phyloP scores from a whole-genome alignment of 257 asterid genomes.

The Fraxinus anomala region DNA sequence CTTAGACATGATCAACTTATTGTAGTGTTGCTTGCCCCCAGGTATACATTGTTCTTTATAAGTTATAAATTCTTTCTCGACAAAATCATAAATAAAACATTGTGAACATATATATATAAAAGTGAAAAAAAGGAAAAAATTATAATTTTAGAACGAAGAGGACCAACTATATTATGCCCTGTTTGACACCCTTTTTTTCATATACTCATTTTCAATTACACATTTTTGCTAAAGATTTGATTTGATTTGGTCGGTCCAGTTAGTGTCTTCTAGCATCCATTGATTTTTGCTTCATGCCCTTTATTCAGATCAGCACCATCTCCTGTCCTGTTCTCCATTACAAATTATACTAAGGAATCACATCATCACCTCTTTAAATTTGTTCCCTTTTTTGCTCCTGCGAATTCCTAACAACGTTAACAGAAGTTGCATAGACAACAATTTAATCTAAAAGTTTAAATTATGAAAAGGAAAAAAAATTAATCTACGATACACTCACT shows the following conservation, averaged over 20 bases:
- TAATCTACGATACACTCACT: no score
- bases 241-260: slow-evolving; percentile 32
- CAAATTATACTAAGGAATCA: not conserved
- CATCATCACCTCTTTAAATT: not conserved
- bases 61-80: not conserved
- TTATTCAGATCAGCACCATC: slow-evolving; percentile 8
- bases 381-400: slow-evolving; percentile 14
- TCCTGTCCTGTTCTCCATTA: not conserved
- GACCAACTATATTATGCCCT: no score
- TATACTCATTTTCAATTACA: no score
- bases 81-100: not conserved
- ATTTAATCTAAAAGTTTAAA: no score
- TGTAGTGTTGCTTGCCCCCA: not conserved
- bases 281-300: slow-evolving; percentile 22
- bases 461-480: no score
- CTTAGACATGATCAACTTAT: not conserved
- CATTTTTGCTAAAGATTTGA: slow-evolving; percentile 24
- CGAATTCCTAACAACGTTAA: slow-evolving; percentile 29
- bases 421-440: not conserved
- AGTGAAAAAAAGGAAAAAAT: no score
- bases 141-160: no score
- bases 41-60: not conserved
- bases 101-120: no score
- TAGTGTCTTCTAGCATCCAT: slow-evolving; percentile 21
- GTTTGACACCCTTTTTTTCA: no score